These are phyloP conservation scores for Echinosophora koreensis DNA, from an alignment of 306 rosid genomes.

Conservation along the genomic window DNA sequence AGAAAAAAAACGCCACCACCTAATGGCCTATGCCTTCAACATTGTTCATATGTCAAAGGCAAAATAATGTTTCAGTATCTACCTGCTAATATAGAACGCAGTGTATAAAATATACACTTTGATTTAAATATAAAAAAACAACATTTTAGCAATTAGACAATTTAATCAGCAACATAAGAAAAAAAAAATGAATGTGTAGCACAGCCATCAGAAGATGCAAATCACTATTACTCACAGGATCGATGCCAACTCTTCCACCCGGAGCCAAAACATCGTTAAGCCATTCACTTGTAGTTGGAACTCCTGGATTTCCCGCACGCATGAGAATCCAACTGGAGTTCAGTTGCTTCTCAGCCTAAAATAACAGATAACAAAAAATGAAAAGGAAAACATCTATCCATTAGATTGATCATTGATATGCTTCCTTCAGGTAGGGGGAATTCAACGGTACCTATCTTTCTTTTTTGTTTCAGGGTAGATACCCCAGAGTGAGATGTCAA, in stretches of 20 bases:
- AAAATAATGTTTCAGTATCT: not conserved
- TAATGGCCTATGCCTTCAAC: not conserved
- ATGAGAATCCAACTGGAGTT: conserved; percentile 90
- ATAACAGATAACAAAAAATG: not conserved
- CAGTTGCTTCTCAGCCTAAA: conserved; percentile 93
- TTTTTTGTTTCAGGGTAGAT: no score
- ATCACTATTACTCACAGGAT: conserved; percentile 79
- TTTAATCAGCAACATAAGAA: conserved; percentile 12
- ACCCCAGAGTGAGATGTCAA: no score
- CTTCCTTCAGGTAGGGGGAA: not conserved
- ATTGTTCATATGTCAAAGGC: not conserved
- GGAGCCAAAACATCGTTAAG: conserved; percentile 85
- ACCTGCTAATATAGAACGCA: not conserved
- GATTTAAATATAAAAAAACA: not conserved
- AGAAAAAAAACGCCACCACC: not conserved
- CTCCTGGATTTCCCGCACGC: conserved; percentile 90
- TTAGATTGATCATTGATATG: not conserved
- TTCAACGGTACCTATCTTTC: no score
- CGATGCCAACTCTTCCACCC: conserved; percentile 92
- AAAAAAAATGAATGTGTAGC: not conserved
- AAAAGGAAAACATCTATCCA: not conserved
- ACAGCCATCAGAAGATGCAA: conserved; percentile 29
- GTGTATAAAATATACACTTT: not conserved
- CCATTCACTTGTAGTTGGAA: conserved; percentile 90
- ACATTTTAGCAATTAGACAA: not conserved